Base-by-base conservation (phyloP, 2,329 filamentous ascomycete genomes). In the Ophiosphaerella herpotricha region DNA sequence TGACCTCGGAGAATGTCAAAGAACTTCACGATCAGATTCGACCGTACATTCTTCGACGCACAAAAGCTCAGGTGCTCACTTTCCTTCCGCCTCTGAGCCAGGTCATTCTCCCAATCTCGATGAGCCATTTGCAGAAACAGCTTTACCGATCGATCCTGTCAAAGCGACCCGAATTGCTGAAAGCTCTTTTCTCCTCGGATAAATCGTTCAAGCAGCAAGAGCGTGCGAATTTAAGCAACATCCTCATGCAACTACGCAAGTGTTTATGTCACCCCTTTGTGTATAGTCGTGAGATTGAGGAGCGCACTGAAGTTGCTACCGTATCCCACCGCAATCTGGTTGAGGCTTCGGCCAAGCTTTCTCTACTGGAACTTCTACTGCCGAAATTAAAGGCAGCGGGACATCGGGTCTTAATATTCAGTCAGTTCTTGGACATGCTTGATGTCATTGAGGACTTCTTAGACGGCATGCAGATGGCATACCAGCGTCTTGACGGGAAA, bases 261-360 rank as follows among this genome's bases (percentile, higher is more conserved):
- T 96, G 91, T 58, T 80, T 99, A 2, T 97, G 93, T 58, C 95
- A 99, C 73, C 94, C 95, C 0, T 99, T 97, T 68, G 86, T 97
- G 42, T 99, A 97, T 78, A 97, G 86, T 64, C 81, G 85, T 35
- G 87, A 89, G 18, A 94, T 99, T 50, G 95, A 99, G 74, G 94
- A 99, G 71, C 85, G 85, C 40, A 83, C 82, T 1, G 78, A 85
- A 1, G 80, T 87, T 46, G 72, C 82, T 1, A 77, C 77, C 6
- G 78, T 85, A 3, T 82, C 89, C 36, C 86, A 92, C 66, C 85
- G 85, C 23, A 96, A 96, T 64, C 80, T 99, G 2, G 84, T 99
- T 1, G 92, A 96, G 64, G 95, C 95, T 0, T 95, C 91, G 5
- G 85, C 90, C 1, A 99, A 99, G 73, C 82, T 99, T 5, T 82